phyloP scores from a whole-genome alignment of 305 asterid genomes.

The Solanum hybrid region DNA sequence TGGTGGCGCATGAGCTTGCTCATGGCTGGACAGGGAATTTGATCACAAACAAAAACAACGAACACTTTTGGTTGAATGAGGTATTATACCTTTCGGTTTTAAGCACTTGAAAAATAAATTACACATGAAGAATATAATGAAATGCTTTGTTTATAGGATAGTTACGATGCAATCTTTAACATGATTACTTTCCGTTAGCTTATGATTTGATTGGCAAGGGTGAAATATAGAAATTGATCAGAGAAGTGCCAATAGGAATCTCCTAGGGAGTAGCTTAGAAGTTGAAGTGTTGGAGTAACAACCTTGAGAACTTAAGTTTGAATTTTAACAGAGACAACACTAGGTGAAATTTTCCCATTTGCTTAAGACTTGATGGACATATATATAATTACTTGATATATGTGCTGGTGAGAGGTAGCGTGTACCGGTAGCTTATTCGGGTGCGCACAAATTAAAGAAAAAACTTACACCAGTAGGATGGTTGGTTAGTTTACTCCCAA shows the following conservation, averaged over 20 bases:
- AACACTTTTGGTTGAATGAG: conserved; percentile 98
- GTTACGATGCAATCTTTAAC: not conserved
- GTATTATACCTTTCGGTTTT: conserved; percentile 21
- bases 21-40: conserved; percentile 98
- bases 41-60: conserved; percentile 83
- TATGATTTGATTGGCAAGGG: not conserved
- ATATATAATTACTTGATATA: not conserved
- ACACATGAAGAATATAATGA: not conserved
- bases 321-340: not conserved
- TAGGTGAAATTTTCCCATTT: not conserved
- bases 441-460: not conserved
- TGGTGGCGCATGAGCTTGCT: conserved; percentile 96
- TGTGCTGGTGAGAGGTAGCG: not conserved
- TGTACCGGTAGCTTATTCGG: not conserved
- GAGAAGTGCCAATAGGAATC: not conserved
- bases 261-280: not conserved
- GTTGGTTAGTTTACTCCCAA: not conserved
- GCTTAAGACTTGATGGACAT: not conserved
- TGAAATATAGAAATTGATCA: not conserved
- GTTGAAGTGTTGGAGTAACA: not conserved
- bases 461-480: not conserved
- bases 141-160: not conserved
- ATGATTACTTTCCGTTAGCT: not conserved
- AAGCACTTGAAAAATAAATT: not conserved
- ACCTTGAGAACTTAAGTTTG: not conserved